phyloP scores from a whole-genome alignment of 495 filamentous ascomycete species.

The Penicillium cataractarum region DNA sequence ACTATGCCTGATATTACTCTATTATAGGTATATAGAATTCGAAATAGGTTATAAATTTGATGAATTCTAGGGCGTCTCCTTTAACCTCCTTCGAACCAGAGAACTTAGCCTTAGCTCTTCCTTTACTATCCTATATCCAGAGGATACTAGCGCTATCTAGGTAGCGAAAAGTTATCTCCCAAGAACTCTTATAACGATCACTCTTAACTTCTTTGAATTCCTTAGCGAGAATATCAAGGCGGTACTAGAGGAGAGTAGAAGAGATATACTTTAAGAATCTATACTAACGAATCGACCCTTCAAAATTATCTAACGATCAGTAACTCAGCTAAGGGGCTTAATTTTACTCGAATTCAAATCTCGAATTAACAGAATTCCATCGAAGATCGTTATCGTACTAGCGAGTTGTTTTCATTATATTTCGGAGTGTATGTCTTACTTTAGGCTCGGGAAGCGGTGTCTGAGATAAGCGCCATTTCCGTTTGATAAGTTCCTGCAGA shows the following conservation, averaged over 20 bases:
- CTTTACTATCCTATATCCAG: too few relatives aligned
- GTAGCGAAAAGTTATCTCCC: too few relatives aligned
- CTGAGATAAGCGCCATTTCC: constrained; percentile 6
- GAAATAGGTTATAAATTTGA: too few relatives aligned
- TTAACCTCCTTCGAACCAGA: too few relatives aligned
- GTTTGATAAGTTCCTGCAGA: constrained; percentile 2
- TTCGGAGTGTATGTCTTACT: neutral
- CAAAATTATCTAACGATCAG: constrained; percentile 6
- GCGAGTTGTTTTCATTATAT: neutral
- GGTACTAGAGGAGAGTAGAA: constrained; percentile 2
- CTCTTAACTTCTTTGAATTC: too few relatives aligned
- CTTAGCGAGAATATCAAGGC: too few relatives aligned
- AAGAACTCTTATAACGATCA: too few relatives aligned
- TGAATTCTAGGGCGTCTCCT: too few relatives aligned
- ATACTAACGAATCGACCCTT: neutral
- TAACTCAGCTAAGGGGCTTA: neutral
- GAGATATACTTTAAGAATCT: constrained; percentile 10
- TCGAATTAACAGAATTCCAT: constrained; percentile 11
- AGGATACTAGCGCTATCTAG: too few relatives aligned
- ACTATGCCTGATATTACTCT: too few relatives aligned
- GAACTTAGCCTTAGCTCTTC: too few relatives aligned
- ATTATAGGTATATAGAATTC: too few relatives aligned
- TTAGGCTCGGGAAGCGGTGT: neutral
- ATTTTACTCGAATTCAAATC: constrained; percentile 5
- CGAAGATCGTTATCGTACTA: constrained; percentile 11